phyloP scores from a whole-genome alignment of 257 asterid species.

The Thymus mandschuricus region DNA sequence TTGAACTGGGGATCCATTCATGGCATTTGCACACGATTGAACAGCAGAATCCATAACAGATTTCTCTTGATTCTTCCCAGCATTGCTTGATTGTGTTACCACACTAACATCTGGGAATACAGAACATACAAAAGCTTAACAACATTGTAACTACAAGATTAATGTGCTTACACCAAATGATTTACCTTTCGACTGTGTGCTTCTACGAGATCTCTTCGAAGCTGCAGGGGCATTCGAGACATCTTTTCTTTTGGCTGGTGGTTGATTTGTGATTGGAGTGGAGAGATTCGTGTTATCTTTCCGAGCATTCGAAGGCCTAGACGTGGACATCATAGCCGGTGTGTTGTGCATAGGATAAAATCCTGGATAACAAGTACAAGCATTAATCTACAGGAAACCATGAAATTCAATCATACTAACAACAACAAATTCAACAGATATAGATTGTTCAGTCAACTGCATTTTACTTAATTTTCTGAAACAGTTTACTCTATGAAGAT shows the following conservation, averaged over 20 bases:
- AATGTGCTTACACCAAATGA: background rate
- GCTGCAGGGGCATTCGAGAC: conserved; percentile 34
- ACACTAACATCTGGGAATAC: conserved; percentile 42
- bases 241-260: conserved; percentile 56
- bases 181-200: conserved; percentile 57
- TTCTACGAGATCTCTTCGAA: conserved; percentile 61
- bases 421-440: background rate
- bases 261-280: conserved; percentile 45
- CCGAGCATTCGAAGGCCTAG: conserved; percentile 33
- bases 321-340: conserved; percentile 51
- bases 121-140: background rate
- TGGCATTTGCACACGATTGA: conserved; percentile 36
- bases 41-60: conserved; percentile 29
- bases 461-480: too few relatives aligned
- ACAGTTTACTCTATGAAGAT: background rate
- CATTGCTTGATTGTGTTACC: conserved; percentile 38
- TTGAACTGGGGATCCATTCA: conserved; percentile 44
- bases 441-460: background rate
- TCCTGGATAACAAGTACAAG: conserved; percentile 46
- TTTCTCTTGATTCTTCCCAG: conserved; percentile 36
- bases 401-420: background rate
- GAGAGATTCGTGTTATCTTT: conserved; percentile 43
- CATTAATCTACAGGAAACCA: background rate
- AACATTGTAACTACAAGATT: background rate
- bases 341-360: conserved; percentile 43